phyloP scores from a whole-genome alignment of 192 early-diverging fungal genomes.

The Podila epicladia region DNA sequence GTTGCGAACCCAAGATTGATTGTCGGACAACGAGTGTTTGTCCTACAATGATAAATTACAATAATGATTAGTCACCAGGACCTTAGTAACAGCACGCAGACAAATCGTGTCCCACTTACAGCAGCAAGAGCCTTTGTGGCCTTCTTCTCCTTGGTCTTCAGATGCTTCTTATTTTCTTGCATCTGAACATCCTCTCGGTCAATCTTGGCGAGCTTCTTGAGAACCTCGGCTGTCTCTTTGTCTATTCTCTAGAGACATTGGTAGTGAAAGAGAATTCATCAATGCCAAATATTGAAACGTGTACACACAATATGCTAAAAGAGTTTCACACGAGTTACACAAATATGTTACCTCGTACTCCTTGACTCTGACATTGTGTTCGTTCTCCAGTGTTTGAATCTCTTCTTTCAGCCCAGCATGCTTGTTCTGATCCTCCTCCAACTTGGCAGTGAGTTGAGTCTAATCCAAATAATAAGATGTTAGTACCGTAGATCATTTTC shows the following conservation, averaged over 20 bases:
- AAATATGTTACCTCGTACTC: constrained; percentile 63
- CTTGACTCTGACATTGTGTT: constrained; percentile 62
- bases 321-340: not conserved
- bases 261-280: too few relatives aligned
- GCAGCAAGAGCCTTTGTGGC: constrained; percentile 70
- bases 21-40: constrained; percentile 63
- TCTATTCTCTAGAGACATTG: constrained; percentile 54
- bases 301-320: not conserved
- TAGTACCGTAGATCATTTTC: not conserved
- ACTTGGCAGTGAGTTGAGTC: constrained; percentile 60
- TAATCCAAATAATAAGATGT: constrained; percentile 26
- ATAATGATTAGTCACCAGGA: not conserved
- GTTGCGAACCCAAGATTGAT: constrained; percentile 74
- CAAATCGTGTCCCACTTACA: constrained; percentile 36
- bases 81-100: too few relatives aligned
- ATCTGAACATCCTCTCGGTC: constrained; percentile 87
- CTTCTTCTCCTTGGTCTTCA: constrained; percentile 84
- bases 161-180: constrained; percentile 87
- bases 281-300: not conserved
- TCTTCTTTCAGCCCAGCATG: constrained; percentile 70
- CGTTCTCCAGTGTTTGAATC: constrained; percentile 68
- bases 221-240: constrained; percentile 64
- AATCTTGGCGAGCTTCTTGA: constrained; percentile 68
- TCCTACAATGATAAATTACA: constrained; percentile 46
- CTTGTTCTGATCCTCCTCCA: constrained; percentile 70